Percentiles rank a stretch among this genome's conserved stretches.
Conservation (phyloP, 805 yeast genomes). For the Saccharomycopsis fibuligera region DNA sequence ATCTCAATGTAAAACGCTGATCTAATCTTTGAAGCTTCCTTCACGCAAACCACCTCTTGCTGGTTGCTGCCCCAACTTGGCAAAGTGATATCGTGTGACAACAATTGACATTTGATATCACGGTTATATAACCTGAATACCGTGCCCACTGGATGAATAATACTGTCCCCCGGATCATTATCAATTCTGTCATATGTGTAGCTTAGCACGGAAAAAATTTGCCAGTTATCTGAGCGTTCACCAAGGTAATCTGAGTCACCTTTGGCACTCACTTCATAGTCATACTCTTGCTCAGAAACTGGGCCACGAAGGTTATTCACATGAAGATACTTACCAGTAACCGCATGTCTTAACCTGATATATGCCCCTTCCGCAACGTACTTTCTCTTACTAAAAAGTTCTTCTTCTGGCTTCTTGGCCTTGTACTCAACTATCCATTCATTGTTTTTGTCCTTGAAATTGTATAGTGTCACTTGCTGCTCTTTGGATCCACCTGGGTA, state of each 20-base stretch:
- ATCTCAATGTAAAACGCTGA: conserved; percentile 72
- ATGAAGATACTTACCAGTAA: conserved; percentile 61
- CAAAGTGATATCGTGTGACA: conserved; percentile 66
- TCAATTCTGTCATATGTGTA: conserved; percentile 31
- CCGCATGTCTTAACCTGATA: conserved; percentile 63
- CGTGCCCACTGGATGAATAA: conserved; percentile 52
- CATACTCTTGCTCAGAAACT: conserved; percentile 83
- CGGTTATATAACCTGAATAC: conserved; percentile 63
- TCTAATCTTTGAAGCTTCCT: conserved; percentile 59
- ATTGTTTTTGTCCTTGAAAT: conserved; percentile 54
- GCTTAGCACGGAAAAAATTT: conserved; percentile 42
- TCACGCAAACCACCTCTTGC: conserved; percentile 84
- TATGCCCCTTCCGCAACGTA: conserved; percentile 47
- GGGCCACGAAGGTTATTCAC: conserved; percentile 73
- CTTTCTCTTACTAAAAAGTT: conserved; percentile 30
- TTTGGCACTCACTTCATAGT: conserved; percentile 71
- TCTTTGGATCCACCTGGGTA: conserved; percentile 63
- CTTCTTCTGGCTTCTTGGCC: conserved; percentile 32
- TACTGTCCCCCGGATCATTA: conserved; percentile 27
- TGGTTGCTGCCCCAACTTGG: conserved; percentile 86
- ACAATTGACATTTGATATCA: conserved; percentile 60
- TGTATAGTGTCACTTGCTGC: conserved; percentile 75
- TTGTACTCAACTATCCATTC: conserved; percentile 63
- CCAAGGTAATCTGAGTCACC: conserved; percentile 55
- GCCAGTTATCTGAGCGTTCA: conserved; percentile 66